These are phyloP conservation scores for Styphnolobium japonicum DNA, from an alignment of 306 rosid species.

Conservation along the genomic window DNA sequence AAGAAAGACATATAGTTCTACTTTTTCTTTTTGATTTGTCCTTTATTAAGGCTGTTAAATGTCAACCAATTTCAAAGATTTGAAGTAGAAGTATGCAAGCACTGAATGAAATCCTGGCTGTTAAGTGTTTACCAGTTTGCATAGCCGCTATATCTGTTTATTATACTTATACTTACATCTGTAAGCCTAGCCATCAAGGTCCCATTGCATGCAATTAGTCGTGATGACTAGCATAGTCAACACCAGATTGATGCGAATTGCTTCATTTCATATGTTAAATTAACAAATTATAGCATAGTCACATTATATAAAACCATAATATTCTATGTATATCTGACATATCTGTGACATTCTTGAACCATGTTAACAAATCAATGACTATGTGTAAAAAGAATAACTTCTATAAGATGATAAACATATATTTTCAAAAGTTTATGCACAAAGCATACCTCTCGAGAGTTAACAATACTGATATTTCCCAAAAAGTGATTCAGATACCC, in stretches of 20 bases:
- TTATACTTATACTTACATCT: slow-evolving; percentile 1
- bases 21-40: neutral
- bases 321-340: neutral
- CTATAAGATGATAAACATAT: neutral
- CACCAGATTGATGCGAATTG: neutral
- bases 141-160: neutral
- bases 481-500: slow-evolving; percentile 96
- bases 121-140: neutral
- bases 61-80: neutral
- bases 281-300: slow-evolving; percentile 1
- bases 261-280: neutral
- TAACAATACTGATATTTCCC: slow-evolving; percentile 88
- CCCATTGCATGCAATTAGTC: neutral
- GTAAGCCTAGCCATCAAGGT: slow-evolving; percentile 2
- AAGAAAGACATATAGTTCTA: slow-evolving; percentile 4
- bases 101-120: neutral
- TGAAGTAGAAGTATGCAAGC: neutral
- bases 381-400: neutral
- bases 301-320: neutral
- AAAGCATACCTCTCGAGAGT: slow-evolving; percentile 87
- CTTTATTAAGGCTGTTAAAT: neutral
- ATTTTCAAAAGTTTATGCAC: slow-evolving; percentile 19
- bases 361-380: neutral
- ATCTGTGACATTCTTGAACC: neutral
- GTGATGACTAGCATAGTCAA: neutral